Percentiles rank a stretch among this genome's conserved stretches.
phyloP scores from a whole-genome alignment of 2,329 filamentous ascomycete genomes.

The Hymenoscyphus repandus region DNA sequence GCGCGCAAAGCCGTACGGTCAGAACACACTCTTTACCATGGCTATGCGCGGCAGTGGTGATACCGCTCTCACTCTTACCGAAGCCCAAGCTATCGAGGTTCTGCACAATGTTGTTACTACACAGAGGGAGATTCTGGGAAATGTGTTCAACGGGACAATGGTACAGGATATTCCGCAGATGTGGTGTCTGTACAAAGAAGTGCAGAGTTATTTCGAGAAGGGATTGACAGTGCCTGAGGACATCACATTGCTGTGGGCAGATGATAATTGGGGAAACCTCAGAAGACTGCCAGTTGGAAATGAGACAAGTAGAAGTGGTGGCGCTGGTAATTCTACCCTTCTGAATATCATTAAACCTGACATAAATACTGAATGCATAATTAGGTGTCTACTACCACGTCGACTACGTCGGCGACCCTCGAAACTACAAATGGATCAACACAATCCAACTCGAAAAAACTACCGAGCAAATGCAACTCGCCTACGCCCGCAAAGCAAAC shows the following conservation, averaged over 20 bases:
- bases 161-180: slow-evolving; percentile 53
- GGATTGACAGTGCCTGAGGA: slow-evolving; percentile 61
- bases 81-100: slow-evolving; percentile 49
- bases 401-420: slow-evolving; percentile 45
- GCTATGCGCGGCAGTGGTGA: slow-evolving; percentile 68
- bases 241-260: slow-evolving; percentile 62
- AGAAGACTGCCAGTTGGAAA: slow-evolving; percentile 54
- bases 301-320: slow-evolving; percentile 54
- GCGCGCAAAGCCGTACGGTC: slow-evolving; percentile 60
- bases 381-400: slow-evolving; percentile 54
- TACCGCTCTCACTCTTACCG: slow-evolving; percentile 51
- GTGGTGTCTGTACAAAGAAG: slow-evolving; percentile 73
- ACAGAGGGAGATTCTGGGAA: slow-evolving; percentile 53
- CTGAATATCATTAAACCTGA: not conserved
- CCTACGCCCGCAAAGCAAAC: slow-evolving; percentile 49
- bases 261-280: slow-evolving; percentile 66
- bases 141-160: slow-evolving; percentile 44
- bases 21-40: slow-evolving; percentile 60
- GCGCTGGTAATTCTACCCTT: slow-evolving; percentile 42
- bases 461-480: slow-evolving; percentile 56
- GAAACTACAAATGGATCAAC: slow-evolving; percentile 56
- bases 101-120: slow-evolving; percentile 55
- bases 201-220: slow-evolving; percentile 60
- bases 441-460: slow-evolving; percentile 61
- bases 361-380: not conserved